Evolutionary conservation across 169 alveolate genomes (phyloP), one percentile per base, ranked within the genome.

Genomic region (Plasmodium gallinaceum): DNA sequence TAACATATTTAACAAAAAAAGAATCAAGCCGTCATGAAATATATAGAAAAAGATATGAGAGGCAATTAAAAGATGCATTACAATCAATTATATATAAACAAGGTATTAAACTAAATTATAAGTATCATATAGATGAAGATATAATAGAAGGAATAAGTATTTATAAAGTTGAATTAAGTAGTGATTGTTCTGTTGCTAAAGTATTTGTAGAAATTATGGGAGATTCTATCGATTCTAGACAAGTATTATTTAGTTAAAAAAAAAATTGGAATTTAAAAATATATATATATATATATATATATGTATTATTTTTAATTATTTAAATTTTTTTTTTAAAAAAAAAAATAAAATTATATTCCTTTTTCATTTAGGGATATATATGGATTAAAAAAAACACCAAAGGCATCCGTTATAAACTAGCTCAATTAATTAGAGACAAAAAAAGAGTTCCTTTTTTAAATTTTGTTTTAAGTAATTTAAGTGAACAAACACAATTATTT

Each of bases 181-280:
- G 43, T 20, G 90, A 80, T 80, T 80, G 90, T 80, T 80, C 90
- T 68, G 70, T 80, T 10, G 90, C 90, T 37, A 80, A 80, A 80
- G 90, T 80, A 39, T 39, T 68, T 68, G 43, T 80, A 32, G 90
- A 80, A 80, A 80, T 80, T 10, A 80, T 80, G 90, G 90, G 90
- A 18, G 90, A 80, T 46, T 80, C 90, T 9, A 69, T 80, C n/a
- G 90, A 80, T 69, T 51, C 90, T 26, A 68, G 85, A 69, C 90
- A 80, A 54, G 90, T 80, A 80, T 12, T 32, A 6, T 18, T 18
- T 8, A 18, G 39, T 7, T 20, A 14, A 58, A 32, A 14, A 14
- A 58, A 39, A 48, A 4, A 9, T 58, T 42, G 52, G n/a, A 18
- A 54, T n/a, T 39, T 72, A 26, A n/a, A 9, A 20, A 32, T 72